Percentiles rank a stretch among this genome's conserved stretches.
phyloP scores from a whole-genome alignment of 441 rosid species.

The Pelargonium cotyledonis region DNA sequence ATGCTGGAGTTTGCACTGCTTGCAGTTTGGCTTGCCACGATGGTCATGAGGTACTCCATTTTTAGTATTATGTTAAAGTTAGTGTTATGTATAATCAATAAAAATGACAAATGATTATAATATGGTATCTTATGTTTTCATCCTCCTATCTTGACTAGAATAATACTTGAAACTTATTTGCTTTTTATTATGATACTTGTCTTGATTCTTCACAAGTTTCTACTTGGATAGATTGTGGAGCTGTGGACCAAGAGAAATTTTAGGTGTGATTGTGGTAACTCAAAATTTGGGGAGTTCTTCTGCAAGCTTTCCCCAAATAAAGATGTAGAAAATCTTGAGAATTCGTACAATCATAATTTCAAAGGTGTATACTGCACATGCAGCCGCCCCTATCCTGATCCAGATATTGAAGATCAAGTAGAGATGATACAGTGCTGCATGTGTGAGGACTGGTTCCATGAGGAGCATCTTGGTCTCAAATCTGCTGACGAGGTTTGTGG shows the following conservation, averaged over 20 bases:
- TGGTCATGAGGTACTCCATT: conserved; percentile 75
- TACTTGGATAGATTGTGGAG: conserved; percentile 61
- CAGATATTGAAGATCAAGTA: conserved; percentile 73
- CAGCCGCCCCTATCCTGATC: conserved; percentile 77
- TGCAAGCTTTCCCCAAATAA: conserved; percentile 78
- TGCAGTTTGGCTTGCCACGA: conserved; percentile 91
- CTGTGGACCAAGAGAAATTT: conserved; percentile 95
- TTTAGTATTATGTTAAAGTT: too few relatives aligned
- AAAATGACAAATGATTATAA: too few relatives aligned
- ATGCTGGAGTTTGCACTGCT: conserved; percentile 92
- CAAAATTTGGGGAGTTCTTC: conserved; percentile 62
- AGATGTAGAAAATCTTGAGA: conserved; percentile 69
- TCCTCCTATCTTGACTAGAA: neutral
- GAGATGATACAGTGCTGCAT: conserved; percentile 96
- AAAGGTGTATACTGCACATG: conserved; percentile 87
- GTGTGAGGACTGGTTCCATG: conserved; percentile 98
- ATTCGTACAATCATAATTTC: conserved; percentile 84
- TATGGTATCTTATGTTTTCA: too few relatives aligned
- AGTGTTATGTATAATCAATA: too few relatives aligned
- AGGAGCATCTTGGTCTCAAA: conserved; percentile 66
- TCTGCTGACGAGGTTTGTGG: conserved; percentile 50
- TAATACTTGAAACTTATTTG: neutral
- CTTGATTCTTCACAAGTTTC: conserved; percentile 15
- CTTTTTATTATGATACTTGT: neutral
- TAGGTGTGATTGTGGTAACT: conserved; percentile 87